Base-by-base conservation (phyloP, 2,329 filamentous ascomycete species). In the Penicillium sp. region DNA sequence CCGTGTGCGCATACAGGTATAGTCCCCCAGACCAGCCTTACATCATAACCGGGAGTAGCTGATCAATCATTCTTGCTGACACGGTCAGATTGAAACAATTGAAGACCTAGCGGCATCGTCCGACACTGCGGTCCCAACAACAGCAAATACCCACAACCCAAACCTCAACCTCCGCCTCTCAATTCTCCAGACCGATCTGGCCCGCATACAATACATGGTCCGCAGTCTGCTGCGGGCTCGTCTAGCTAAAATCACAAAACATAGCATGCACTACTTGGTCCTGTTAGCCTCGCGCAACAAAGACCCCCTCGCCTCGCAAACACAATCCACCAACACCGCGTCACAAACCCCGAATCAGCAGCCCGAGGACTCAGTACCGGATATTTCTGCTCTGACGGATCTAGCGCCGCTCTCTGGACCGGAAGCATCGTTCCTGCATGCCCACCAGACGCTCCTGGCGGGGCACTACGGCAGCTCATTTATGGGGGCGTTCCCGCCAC, bases 111-210 rank as follows among this genome's bases (percentile, higher is more conserved):
- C 76, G 44, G 67, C 72, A n/a, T 70, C 73, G 7, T 71, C 73
- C 47, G 73, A 81, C 72, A 78, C 58, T 71, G 45, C 52, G 29
- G 48, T 41, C 32, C 45, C 60, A 47, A 60, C 42, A 47, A 51
- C 55, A 55, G 93, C 89, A 11, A 89, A 88, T 58, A 86, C 89
- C 68, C 88, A 92, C 84, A 91, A 96, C 67, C 89, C 92, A 43
- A 91, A 89, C 73, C 87, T 90, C 60, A 97, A 96, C 71, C 96
- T 99, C 72, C 85, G 86, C 57, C 86, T 97, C 67, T 96, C 97
- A 45, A 88, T 99, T 58, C 86, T 97, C 51, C 94, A 99, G 78
- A 97, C 95, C 7, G 94, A 99, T 76, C 83, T 99, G 51, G 92
- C 97, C 72, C 82, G 94, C 42, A 95, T 90, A 75, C 96, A 96